These are phyloP conservation scores for Niebla homalea DNA, from an alignment of 495 filamentous ascomycete species.

Conservation along the genomic window DNA sequence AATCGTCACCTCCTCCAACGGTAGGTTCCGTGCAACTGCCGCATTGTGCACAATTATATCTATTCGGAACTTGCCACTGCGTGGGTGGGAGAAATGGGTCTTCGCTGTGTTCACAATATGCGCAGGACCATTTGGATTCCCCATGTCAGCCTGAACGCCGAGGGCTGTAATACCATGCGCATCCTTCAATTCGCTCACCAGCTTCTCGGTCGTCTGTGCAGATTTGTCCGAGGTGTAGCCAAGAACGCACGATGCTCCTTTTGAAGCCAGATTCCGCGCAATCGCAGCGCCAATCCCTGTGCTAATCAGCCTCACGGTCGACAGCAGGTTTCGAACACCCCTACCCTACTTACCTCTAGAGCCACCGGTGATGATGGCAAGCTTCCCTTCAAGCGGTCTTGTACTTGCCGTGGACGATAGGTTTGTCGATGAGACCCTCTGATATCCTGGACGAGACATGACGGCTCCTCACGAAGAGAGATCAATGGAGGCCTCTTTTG, in stretches of 20 bases:
- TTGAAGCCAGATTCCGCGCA: slow-evolving; percentile 60
- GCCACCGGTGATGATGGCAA: slow-evolving; percentile 66
- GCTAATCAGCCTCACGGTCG: neutral
- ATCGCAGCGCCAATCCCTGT: slow-evolving; percentile 81
- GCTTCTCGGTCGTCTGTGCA: slow-evolving; percentile 25
- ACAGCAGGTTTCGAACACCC: neutral
- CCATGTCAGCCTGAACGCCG: slow-evolving; percentile 45
- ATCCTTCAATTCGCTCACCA: slow-evolving; percentile 31
- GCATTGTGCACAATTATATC: slow-evolving; percentile 90
- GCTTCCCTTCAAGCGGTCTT: slow-evolving; percentile 44
- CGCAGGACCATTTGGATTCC: slow-evolving; percentile 29
- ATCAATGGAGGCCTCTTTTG: neutral
- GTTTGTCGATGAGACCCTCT: slow-evolving; percentile 18
- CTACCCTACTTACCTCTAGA: slow-evolving; percentile 45
- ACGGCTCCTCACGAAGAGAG: neutral
- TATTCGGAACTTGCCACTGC: slow-evolving; percentile 47
- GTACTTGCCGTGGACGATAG: neutral
- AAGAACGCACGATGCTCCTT: slow-evolving; percentile 56
- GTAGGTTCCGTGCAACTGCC: slow-evolving; percentile 48
- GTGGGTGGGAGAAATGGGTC: slow-evolving; percentile 36
- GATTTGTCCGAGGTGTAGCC: slow-evolving; percentile 57
- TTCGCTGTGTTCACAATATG: slow-evolving; percentile 32
- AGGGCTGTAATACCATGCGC: slow-evolving; percentile 31
- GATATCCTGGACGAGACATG: slow-evolving; percentile 18
- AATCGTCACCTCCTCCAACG: slow-evolving; percentile 40